Evolutionary conservation across 352 stramenopile species (phyloP), one percentile per base, ranked within the genome.

Genomic region (Pythium chondricola): DNA sequence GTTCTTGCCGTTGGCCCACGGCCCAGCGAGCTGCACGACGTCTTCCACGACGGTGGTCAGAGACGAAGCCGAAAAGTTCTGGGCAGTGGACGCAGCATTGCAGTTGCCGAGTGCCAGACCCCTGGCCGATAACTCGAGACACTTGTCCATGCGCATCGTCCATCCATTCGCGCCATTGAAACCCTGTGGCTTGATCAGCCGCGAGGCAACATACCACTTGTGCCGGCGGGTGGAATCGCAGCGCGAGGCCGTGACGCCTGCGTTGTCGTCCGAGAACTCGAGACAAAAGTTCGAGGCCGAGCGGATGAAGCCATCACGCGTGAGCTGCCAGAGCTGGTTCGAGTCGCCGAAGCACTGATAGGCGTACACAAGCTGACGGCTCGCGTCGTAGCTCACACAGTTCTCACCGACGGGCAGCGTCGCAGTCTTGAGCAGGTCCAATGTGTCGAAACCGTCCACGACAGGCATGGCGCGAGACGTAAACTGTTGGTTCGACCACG

Each of bases 111-210:
- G 41, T 4, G 5, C 37, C 16, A 48, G 41, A 6, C 11, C 13
- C 0, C 41, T 27, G 20, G 35, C 41, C 0, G 41, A 27, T 17
- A 27, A 3, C 25, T 48, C 41, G 4, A 48, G 41, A 38, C 41
- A 48, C 3, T 27, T 18, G 41, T 27, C 41, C 9, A 48, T 16
- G 5, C 41, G 41, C 41, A 48, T 48, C 13, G n/a, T 3, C 41
- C 41, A 48, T 27, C 27, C 27, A 9, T 26, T 35, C 13, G 2
- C 1, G 11, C 35, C 25, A 24, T 27, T 25, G 16, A 48, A 48
- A 18, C 41, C 41, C 17, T 48, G 41, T n/a, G 41, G 41, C 26
- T 48, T 48, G 41, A 48, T 48, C 16, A 48, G 41, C 10, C 41
- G 25, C 25, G 35, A 21, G n/a, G 27, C 37, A 0, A 27, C 41